phyloP scores from a whole-genome alignment of 257 asterid genomes.

The Capsicum chinense region DNA sequence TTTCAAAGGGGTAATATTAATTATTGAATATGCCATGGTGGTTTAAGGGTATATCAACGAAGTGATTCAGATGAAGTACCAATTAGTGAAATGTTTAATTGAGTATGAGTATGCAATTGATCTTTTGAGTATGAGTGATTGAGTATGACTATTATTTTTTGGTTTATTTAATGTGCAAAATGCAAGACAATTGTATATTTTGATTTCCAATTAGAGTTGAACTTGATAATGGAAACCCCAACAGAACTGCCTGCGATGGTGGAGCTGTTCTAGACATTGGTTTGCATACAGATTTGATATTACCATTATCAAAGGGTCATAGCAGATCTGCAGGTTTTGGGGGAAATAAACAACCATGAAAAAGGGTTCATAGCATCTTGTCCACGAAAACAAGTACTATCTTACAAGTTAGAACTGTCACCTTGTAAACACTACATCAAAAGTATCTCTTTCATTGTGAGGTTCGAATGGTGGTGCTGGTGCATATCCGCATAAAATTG shows the following conservation, averaged over 20 bases:
- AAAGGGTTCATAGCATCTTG: background rate
- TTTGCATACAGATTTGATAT: slow-evolving; percentile 36
- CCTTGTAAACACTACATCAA: background rate
- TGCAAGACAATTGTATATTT: slow-evolving; percentile 30
- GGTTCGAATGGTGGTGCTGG: background rate
- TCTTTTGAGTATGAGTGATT: too few species aligned
- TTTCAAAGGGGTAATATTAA: too few species aligned
- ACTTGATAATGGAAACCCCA: slow-evolving; percentile 40
- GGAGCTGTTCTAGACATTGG: slow-evolving; percentile 32
- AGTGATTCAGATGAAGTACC: too few species aligned
- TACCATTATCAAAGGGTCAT: slow-evolving; percentile 29
- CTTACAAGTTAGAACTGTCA: background rate
- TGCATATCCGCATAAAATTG: background rate
- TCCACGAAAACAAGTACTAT: background rate
- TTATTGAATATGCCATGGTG: too few species aligned
- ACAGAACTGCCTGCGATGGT: slow-evolving; percentile 27
- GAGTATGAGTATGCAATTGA: too few species aligned
- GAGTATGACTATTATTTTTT: too few species aligned
- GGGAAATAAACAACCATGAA: background rate
- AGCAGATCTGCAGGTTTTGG: too few species aligned
- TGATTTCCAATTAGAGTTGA: slow-evolving; percentile 37
- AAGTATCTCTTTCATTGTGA: background rate
- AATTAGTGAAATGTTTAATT: too few species aligned
- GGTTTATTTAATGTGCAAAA: too few species aligned
- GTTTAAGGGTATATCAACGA: too few species aligned